Percentiles rank a stretch among this genome's conserved stretches.
phyloP scores from a whole-genome alignment of 2,329 filamentous ascomycete genomes.

The Penicillium sp. region DNA sequence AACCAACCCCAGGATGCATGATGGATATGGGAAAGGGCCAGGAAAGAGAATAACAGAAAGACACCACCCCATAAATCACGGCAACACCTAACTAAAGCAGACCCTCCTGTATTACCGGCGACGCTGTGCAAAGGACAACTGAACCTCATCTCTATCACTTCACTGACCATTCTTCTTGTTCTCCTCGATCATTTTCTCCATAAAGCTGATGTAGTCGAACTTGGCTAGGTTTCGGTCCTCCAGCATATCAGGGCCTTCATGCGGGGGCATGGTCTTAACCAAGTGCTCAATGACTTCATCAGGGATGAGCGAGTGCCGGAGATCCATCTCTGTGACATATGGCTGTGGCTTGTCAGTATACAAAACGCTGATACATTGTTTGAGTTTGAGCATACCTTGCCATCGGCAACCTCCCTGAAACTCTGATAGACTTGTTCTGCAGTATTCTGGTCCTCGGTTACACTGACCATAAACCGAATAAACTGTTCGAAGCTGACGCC shows the following conservation, averaged over 20 bases:
- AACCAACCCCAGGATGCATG: conserved; percentile 29
- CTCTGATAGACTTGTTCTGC: conserved; percentile 98
- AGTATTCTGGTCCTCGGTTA: conserved; percentile 97
- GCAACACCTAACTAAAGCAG: conserved; percentile 21
- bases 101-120: conserved; percentile 17
- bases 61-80: conserved; percentile 18
- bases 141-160: conserved; percentile 15
- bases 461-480: conserved; percentile 98
- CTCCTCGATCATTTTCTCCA: conserved; percentile 72
- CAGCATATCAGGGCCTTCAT: conserved; percentile 77
- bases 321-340: conserved; percentile 96
- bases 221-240: conserved; percentile 79
- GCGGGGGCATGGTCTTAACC: conserved; percentile 75
- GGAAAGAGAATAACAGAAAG: conserved; percentile 8
- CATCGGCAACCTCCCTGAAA: conserved; percentile 94
- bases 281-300: conserved; percentile 96
- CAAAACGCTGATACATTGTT: not conserved
- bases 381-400: conserved; percentile 57
- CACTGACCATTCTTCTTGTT: conserved; percentile 27
- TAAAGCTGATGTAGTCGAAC: conserved; percentile 95
- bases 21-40: conserved; percentile 16
- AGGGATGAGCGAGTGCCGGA: conserved; percentile 88
- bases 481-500: conserved; percentile 97
- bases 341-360: conserved; percentile 47
- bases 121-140: conserved; percentile 19